These are phyloP conservation scores for Penicillium pulvis DNA, from an alignment of 495 filamentous ascomycete species.

Conservation along the genomic window DNA sequence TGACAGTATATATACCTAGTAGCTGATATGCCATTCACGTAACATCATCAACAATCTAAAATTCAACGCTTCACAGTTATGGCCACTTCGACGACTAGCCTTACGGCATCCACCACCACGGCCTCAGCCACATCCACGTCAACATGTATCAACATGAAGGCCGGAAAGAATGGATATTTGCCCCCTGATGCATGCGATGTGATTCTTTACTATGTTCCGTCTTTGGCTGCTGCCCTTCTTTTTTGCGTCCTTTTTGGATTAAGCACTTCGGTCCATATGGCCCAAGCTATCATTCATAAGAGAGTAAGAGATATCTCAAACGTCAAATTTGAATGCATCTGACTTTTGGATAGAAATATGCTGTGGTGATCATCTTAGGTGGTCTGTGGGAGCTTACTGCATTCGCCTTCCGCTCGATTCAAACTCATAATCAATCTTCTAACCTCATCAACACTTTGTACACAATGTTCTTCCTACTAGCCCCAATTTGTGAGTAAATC, in stretches of 20 bases:
- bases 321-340: neutral
- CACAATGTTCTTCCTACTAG: constrained; percentile 31
- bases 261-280: constrained; percentile 31
- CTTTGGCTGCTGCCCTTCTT: constrained; percentile 36
- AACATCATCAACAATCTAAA: neutral
- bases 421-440: constrained; percentile 25
- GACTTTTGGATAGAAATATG: constrained; percentile 38
- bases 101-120: constrained; percentile 4
- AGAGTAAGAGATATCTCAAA: constrained; percentile 13
- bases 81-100: neutral
- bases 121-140: constrained; percentile 12
- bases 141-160: constrained; percentile 24
- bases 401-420: constrained; percentile 40
- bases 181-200: constrained; percentile 35
- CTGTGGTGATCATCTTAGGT: constrained; percentile 57
- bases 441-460: constrained; percentile 11
- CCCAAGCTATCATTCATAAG: constrained; percentile 35
- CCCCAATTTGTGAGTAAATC: constrained; percentile 28
- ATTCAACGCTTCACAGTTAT: neutral
- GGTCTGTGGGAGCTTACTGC: constrained; percentile 47
- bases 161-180: constrained; percentile 35
- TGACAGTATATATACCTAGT: neutral
- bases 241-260: constrained; percentile 40
- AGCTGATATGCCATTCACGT: neutral
- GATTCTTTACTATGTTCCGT: constrained; percentile 31